A percentile compares a stretch with the other conserved stretches of the same genome.
Conservation (phyloP, 2,329 filamentous ascomycete genomes). For the Claviceps paspali region DNA sequence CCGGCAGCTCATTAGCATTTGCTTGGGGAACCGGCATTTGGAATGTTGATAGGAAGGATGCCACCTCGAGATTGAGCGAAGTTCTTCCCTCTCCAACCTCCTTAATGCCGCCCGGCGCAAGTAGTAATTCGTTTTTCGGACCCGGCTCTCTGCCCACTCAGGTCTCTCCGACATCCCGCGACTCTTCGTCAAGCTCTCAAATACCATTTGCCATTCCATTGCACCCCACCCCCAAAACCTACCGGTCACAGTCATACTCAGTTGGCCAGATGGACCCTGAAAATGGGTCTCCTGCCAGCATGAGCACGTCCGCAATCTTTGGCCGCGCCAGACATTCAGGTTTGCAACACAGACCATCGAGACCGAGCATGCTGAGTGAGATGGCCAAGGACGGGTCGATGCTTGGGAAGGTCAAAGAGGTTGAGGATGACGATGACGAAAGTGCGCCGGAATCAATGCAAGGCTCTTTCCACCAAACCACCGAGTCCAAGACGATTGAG, state of each 20-base stretch:
- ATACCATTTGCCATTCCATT: constrained; percentile 80
- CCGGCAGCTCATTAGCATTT: constrained; percentile 29
- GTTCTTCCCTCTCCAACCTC: constrained; percentile 64
- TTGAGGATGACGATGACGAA: constrained; percentile 51
- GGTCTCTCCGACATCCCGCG: constrained; percentile 35
- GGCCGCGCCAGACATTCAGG: constrained; percentile 46
- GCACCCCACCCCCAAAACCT: constrained; percentile 81
- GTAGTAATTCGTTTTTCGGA: constrained; percentile 31
- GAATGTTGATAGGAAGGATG: constrained; percentile 66
- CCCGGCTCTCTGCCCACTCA: constrained; percentile 30
- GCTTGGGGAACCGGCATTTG: constrained; percentile 71
- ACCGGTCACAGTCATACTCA: constrained; percentile 92
- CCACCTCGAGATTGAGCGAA: constrained; percentile 57
- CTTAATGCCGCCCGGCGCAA: constrained; percentile 30
- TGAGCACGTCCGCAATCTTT: constrained; percentile 32
- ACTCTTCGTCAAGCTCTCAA: constrained; percentile 41
- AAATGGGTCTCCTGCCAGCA: constrained; percentile 22
- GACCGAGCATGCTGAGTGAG: constrained; percentile 61
- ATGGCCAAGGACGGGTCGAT: constrained; percentile 48
- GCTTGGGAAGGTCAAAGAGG: constrained; percentile 55
- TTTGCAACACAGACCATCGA: constrained; percentile 68
- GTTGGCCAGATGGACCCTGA: constrained; percentile 79
- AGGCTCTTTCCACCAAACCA: constrained; percentile 36
- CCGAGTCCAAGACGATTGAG: constrained; percentile 48
- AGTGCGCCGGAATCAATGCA: constrained; percentile 34